These are phyloP conservation scores for Arthroderma sp. DNA, from an alignment of 2,329 filamentous ascomycete genomes.

Conservation along the genomic window DNA sequence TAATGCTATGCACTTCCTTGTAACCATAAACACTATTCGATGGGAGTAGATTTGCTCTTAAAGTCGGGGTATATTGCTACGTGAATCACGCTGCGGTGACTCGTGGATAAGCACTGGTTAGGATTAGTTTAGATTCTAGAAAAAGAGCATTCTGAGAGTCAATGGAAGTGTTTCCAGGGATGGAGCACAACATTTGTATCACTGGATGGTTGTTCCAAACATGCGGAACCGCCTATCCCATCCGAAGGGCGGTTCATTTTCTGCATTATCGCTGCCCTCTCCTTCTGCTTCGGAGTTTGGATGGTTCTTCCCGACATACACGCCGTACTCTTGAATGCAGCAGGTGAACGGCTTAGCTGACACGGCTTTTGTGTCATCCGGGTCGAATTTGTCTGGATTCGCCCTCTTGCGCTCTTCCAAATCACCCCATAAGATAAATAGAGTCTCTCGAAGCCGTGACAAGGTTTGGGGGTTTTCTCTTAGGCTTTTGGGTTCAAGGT, in stretches of 20 bases:
- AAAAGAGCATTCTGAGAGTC: too few species aligned
- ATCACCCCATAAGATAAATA: constrained; percentile 77
- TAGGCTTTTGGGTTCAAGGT: constrained; percentile 35
- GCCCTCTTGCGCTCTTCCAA: constrained; percentile 55
- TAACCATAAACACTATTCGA: too few species aligned
- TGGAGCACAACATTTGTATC: background rate
- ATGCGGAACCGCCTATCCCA: constrained; percentile 54
- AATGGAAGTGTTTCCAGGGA: too few species aligned
- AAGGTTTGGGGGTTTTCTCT: constrained; percentile 39
- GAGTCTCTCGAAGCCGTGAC: constrained; percentile 47
- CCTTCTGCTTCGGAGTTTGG: constrained; percentile 17
- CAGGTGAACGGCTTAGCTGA: constrained; percentile 53
- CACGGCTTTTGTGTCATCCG: constrained; percentile 16
- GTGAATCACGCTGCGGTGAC: too few species aligned
- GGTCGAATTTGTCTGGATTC: constrained; percentile 14
- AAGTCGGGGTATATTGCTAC: too few species aligned
- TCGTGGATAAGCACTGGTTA: too few species aligned
- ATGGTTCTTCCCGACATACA: constrained; percentile 25
- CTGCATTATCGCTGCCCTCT: constrained; percentile 13
- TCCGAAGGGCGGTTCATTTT: constrained; percentile 20
- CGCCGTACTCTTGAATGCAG: constrained; percentile 59
- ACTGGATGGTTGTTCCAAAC: constrained; percentile 48
- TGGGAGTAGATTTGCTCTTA: too few species aligned
- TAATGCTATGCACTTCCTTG: too few species aligned
- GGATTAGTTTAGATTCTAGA: too few species aligned